These are phyloP conservation scores for Penicillium chermesinum DNA, from an alignment of 495 filamentous ascomycete species.

Conservation along the genomic window DNA sequence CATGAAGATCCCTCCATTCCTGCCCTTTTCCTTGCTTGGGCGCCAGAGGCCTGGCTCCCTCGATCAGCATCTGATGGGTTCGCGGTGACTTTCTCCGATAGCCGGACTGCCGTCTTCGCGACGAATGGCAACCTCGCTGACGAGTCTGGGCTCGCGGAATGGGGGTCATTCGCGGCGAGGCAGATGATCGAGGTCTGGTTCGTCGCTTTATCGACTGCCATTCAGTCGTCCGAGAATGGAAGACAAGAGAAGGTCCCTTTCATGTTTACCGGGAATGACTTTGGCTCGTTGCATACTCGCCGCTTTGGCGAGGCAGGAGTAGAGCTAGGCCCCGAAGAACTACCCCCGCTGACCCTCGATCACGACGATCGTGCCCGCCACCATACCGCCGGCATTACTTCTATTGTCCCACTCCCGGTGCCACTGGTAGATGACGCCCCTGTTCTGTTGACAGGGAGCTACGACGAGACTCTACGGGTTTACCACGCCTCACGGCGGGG, in stretches of 20 bases:
- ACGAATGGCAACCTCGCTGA: constrained; percentile 17
- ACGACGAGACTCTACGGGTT: constrained; percentile 79
- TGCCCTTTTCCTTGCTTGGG: constrained; percentile 68
- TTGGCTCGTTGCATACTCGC: constrained; percentile 30
- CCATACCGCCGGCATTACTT: constrained; percentile 82
- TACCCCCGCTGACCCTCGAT: constrained; percentile 19
- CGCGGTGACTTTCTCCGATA: constrained; percentile 66
- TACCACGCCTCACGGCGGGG: constrained; percentile 42
- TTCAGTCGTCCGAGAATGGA: not conserved
- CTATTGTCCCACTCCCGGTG: constrained; percentile 64
- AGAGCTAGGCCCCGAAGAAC: constrained; percentile 12
- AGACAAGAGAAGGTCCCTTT: constrained; percentile 16
- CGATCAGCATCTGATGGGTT: constrained; percentile 37
- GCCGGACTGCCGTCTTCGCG: constrained; percentile 49
- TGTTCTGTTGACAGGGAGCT: constrained; percentile 79
- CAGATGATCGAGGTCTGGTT: constrained; percentile 45
- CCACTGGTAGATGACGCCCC: constrained; percentile 32
- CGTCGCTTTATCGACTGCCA: constrained; percentile 30
- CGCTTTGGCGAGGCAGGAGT: constrained; percentile 21
- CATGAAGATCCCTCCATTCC: constrained; percentile 51
- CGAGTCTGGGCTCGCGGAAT: constrained; percentile 14
- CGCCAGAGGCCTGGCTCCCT: constrained; percentile 46
- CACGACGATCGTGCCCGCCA: constrained; percentile 37
- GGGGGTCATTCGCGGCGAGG: constrained; percentile 28
- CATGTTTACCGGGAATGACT: constrained; percentile 38